Evolutionary conservation across 257 asterid genomes (phyloP).

Genomic region (Nicotiana tomentosiformis): DNA sequence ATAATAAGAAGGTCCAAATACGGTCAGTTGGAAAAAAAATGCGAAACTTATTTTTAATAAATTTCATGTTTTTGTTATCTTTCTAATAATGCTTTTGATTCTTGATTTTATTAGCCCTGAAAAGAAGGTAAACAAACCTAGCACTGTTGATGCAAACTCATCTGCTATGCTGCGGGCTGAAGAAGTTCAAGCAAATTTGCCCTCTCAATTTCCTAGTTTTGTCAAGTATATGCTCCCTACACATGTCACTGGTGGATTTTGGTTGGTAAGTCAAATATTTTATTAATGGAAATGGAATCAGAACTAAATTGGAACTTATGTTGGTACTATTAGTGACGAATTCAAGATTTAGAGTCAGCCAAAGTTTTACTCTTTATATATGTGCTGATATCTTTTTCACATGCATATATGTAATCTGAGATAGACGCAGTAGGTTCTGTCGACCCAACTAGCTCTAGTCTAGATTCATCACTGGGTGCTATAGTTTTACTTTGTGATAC

Average conservation of each 20-base stretch:
- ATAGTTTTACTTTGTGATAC: neutral
- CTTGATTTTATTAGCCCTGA: slow-evolving; percentile 21
- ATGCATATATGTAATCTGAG: no score
- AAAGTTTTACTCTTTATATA: no score
- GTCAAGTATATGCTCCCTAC: slow-evolving; percentile 45
- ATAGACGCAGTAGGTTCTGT: no score
- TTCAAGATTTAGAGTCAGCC: no score
- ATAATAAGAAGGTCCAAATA: neutral
- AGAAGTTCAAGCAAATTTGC: slow-evolving; percentile 32
- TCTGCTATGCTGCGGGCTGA: slow-evolving; percentile 31
- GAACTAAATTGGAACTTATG: neutral
- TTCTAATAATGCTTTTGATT: slow-evolving; percentile 3
- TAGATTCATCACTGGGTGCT: no score
- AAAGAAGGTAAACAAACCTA: slow-evolving; percentile 7
- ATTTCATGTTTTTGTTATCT: neutral
- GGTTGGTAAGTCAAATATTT: slow-evolving; percentile 43
- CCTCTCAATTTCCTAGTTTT: slow-evolving; percentile 38
- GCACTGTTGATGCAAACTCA: slow-evolving; percentile 17
- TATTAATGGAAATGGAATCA: neutral
- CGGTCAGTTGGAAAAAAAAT: slow-evolving; percentile 13
- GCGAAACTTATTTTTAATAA: neutral
- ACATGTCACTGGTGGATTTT: slow-evolving; percentile 50
- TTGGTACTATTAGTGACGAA: neutral
- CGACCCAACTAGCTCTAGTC: no score
- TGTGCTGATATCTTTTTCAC: no score